phyloP scores from a whole-genome alignment of 345 rosid genomes.

The Trapa incisa region DNA sequence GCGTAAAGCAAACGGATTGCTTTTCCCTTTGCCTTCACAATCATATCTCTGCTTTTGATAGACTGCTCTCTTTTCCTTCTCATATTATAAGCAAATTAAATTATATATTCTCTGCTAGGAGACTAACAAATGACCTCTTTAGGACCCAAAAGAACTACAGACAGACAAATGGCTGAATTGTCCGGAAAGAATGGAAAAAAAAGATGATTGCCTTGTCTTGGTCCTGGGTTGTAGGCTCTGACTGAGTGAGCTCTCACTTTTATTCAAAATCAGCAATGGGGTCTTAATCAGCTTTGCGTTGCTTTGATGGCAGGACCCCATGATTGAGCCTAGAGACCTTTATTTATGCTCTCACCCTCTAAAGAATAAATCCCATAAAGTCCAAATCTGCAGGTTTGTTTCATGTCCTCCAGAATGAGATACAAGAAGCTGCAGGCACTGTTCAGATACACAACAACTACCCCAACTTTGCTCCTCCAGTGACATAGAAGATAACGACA shows the following conservation, averaged over 20 bases:
- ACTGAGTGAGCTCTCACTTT: constrained; percentile 29
- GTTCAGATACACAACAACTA: background rate
- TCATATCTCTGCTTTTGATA: background rate
- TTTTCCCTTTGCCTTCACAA: constrained; percentile 3
- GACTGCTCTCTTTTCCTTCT: background rate
- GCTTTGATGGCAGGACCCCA: constrained; percentile 33
- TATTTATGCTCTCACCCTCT: constrained; percentile 16
- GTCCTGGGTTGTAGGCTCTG: constrained; percentile 19
- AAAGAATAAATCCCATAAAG: background rate
- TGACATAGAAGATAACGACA: constrained; percentile 6
- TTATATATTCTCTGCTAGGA: background rate
- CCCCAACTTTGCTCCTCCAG: background rate
- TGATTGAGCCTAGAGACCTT: constrained; percentile 17
- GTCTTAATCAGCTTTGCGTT: constrained; percentile 43
- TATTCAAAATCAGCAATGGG: constrained; percentile 72
- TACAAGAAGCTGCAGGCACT: background rate
- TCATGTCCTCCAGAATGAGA: background rate
- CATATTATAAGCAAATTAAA: background rate
- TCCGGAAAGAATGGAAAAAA: constrained; percentile 17
- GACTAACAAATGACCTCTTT: background rate
- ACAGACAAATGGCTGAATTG: background rate
- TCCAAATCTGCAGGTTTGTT: background rate
- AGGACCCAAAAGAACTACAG: background rate
- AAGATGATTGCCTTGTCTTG: constrained; percentile 49
- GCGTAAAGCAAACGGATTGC: constrained; percentile 1